Base-by-base conservation (phyloP, 2,329 filamentous ascomycete genomes). In the Knoxdaviesia capensis region DNA sequence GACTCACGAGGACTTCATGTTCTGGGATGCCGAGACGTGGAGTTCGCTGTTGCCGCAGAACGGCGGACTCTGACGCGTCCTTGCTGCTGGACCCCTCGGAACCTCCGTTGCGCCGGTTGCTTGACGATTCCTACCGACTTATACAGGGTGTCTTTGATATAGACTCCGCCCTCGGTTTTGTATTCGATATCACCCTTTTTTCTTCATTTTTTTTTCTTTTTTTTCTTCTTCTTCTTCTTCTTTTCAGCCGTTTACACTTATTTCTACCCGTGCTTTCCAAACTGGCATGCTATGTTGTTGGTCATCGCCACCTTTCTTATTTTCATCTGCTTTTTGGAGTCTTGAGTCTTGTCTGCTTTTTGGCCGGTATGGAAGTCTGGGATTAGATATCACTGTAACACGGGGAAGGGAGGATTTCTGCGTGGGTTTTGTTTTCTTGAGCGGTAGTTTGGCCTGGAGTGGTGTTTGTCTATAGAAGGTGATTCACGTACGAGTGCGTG, bases 11-110 rank as follows among this genome's bases (percentile, higher is more conserved):
- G 43, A 45, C 34, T 37, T 45, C 9, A 6, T 45, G 6, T 45
- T 45, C 34, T 45, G 37, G 37, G 43, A 42, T 32, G 37, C 43
- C 20, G 44, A 45, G 28, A 45, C 41, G 36, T 45, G 44, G 44
- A 45, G 44, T 35, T 45, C 44, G 4, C 43, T 45, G 44, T 41
- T 45, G 29, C 44, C 20, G 20, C 20, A 20, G 20, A 20, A 20
- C 20, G 20, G 20, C 20, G 20, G 20, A 20, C 20, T 20, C 20
- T 20, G 20, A 20, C 3, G 20, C 3, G 20, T 20, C 20, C 20
- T 20, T 20, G 20, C 20, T 20, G 20, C 20, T 20, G 20, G 20
- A 20, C 20, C 20, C 20, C 20, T 20, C 20, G 20, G 20, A 20
- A 20, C 20, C 20, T 20, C 20, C 20, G 20, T 20, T 20, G 2